phyloP scores from a whole-genome alignment of 345 rosid genomes.

The Pistacia integerrima region DNA sequence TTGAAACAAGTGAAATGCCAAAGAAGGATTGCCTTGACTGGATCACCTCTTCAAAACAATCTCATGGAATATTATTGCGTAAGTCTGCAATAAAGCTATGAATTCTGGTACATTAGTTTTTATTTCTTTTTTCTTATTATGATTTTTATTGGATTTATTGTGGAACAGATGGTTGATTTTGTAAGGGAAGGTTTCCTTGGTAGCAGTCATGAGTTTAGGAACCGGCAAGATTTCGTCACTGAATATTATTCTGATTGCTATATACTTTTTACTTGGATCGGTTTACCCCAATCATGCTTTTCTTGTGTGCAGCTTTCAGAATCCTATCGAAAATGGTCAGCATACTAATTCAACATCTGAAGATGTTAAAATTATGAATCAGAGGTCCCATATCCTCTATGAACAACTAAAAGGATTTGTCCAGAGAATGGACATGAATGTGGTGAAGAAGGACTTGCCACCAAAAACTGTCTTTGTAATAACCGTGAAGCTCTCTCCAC shows the following conservation, averaged over 20 bases:
- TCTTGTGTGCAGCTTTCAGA: conserved; percentile 76
- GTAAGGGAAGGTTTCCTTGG: conserved; percentile 99
- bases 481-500: conserved; percentile 90
- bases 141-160: conserved; percentile 22
- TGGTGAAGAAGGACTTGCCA: conserved; percentile 95
- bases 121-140: background rate
- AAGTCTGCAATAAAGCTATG: conserved; percentile 39
- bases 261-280: conserved; percentile 11
- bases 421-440: conserved; percentile 99
- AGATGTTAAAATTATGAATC: conserved; percentile 99
- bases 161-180: conserved; percentile 98
- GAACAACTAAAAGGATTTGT: conserved; percentile 98
- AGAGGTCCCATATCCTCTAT: conserved; percentile 96
- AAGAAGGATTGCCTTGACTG: conserved; percentile 98
- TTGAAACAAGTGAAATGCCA: conserved; percentile 95
- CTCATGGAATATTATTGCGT: conserved; percentile 99
- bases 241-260: conserved; percentile 22
- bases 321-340: conserved; percentile 98
- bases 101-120: conserved; percentile 1
- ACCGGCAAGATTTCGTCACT: conserved; percentile 65
- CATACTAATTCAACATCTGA: conserved; percentile 92
- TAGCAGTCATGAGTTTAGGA: conserved; percentile 97
- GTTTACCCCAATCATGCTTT: conserved; percentile 24
- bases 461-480: conserved; percentile 97
- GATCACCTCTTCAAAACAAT: conserved; percentile 99